Base-by-base conservation (phyloP, 345 rosid species). In the Raphanus sativus region DNA sequence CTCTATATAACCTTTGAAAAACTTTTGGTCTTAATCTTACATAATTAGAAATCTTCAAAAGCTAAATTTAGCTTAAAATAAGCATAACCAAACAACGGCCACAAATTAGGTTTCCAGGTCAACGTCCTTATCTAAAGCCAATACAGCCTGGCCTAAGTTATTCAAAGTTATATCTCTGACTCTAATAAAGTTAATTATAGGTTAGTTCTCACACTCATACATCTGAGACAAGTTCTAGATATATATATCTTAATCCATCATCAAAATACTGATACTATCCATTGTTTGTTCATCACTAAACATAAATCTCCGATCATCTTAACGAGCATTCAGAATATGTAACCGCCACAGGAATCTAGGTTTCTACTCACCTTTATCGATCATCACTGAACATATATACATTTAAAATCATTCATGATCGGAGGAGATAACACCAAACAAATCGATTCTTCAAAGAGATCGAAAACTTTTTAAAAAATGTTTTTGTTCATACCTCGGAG, bases 11-110 rank as follows among this genome's bases (percentile, higher is more conserved):
- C 54, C 71, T 36, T 50, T 24, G 3, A 50, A 58, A 58, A 36
- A 13, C 24, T 16, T 62, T 74, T 24, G 8, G 45, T 62, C 29
- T 17, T 38, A 48, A 13, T 34, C 38, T 61, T 69, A 68, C 63
- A 79, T 55, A 79, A 68, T 79, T 74, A 79, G 82, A 40, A 24
- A 9, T 25, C 67, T 63, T 24, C 13, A 54, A 6, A 0, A 68
- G 38, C 82, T 74, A 79, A 62, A 79, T 69, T 62, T 79, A 79
- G 82, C 75, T 69, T 13, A 62, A 74, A 38, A 38, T 4, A 38
- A 50, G 56, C 75, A 61, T 52, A 73, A 73, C 59, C 4, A 79
- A 79, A 54, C 75, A 73, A 79, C 66, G 26, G 24, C 82, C 82
- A 79, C 50, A 79, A 74, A 58, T 68, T 8, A 29, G 36, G 56